Percentiles rank a stretch among this genome's conserved stretches.
These are phyloP conservation scores for Annulohypoxylon stygium DNA, from an alignment of 495 filamentous ascomycete genomes.

Conservation along the genomic window DNA sequence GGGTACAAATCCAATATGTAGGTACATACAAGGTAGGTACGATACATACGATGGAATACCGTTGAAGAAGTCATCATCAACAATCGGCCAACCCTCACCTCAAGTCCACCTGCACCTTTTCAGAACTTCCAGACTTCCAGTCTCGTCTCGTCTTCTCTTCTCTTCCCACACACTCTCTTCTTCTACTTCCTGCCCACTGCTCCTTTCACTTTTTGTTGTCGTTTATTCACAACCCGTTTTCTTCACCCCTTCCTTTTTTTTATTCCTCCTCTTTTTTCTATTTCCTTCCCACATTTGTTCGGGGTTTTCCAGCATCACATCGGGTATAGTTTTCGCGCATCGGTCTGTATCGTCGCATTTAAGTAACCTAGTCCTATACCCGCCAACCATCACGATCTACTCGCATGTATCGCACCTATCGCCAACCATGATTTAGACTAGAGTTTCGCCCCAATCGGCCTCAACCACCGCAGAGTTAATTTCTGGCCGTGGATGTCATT, in stretches of 20 bases:
- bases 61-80: constrained; percentile 42
- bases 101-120: constrained; percentile 15
- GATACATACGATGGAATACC: constrained; percentile 33
- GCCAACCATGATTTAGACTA: constrained; percentile 44
- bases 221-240: constrained; percentile 27
- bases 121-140: neutral
- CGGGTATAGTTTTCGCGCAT: constrained; percentile 34
- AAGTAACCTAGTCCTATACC: constrained; percentile 31
- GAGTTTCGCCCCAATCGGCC: constrained; percentile 37
- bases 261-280: constrained; percentile 15
- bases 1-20: constrained; percentile 1
- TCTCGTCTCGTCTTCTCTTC: neutral
- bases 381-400: constrained; percentile 21
- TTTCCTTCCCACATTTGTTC: constrained; percentile 27
- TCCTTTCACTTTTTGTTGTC: constrained; percentile 36
- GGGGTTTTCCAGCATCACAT: constrained; percentile 28
- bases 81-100: constrained; percentile 30
- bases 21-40: constrained; percentile 15
- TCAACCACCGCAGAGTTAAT: constrained; percentile 25
- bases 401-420: constrained; percentile 31
- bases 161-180: constrained; percentile 22
- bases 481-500: neutral
- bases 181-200: constrained; percentile 23
- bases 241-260: constrained; percentile 4
- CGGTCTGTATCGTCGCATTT: constrained; percentile 35